Evolutionary conservation across 1,284 basidiomycete species (phyloP).

Genomic region (Ganoderma lucidum): DNA sequence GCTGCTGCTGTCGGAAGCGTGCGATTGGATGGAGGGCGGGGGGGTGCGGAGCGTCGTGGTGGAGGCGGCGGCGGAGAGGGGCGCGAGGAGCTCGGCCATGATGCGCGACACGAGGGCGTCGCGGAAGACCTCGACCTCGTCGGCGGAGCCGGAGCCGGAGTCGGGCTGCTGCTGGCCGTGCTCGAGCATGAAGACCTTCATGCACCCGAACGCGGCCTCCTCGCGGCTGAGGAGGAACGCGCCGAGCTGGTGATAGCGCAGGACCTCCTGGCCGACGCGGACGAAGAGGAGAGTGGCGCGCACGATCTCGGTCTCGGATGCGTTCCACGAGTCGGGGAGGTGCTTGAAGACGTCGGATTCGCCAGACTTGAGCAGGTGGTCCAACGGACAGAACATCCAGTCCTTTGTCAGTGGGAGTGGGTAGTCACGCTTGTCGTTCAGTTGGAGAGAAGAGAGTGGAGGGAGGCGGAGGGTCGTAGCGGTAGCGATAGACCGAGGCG

Average conservation of each 20-base stretch:
- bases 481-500: slow-evolving; percentile 59
- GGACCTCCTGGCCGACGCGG: slow-evolving; percentile 38
- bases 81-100: slow-evolving; percentile 68
- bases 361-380: slow-evolving; percentile 85
- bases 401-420: slow-evolving; percentile 76
- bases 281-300: slow-evolving; percentile 53
- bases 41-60: slow-evolving; percentile 45
- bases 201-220: slow-evolving; percentile 77
- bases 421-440: slow-evolving; percentile 33
- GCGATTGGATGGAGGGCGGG: slow-evolving; percentile 15
- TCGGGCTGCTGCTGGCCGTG: slow-evolving; percentile 68
- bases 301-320: slow-evolving; percentile 83
- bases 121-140: slow-evolving; percentile 83
- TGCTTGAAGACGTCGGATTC: slow-evolving; percentile 75
- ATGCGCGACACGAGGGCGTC: slow-evolving; percentile 64
- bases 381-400: slow-evolving; percentile 80
- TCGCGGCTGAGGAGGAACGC: slow-evolving; percentile 55
- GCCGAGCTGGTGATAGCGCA: slow-evolving; percentile 52
- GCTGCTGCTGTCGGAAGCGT: slow-evolving; percentile 8
- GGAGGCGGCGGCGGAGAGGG: slow-evolving; percentile 52
- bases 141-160: slow-evolving; percentile 56
- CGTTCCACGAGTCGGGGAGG: slow-evolving; percentile 82
- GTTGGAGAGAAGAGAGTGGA: slow-evolving; percentile 40
- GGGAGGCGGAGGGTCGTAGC: slow-evolving; percentile 65
- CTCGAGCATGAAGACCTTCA: slow-evolving; percentile 97